These are phyloP conservation scores for Parathielavia appendiculata DNA, from an alignment of 495 filamentous ascomycete species.

Conservation along the genomic window DNA sequence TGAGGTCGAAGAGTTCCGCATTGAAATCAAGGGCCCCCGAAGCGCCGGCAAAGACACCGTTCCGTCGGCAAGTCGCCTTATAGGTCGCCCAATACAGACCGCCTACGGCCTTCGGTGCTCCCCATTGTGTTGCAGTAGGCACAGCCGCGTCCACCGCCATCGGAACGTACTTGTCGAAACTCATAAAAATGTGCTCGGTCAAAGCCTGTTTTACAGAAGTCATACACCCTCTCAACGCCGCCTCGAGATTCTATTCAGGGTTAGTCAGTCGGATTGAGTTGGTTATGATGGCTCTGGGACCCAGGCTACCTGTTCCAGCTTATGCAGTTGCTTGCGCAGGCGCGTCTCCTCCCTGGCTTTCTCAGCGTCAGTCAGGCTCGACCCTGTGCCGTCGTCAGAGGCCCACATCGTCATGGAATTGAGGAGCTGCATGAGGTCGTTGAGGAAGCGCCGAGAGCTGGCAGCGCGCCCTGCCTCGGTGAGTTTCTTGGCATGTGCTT, in stretches of 20 bases:
- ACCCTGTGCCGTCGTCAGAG: conserved; percentile 41
- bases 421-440: conserved; percentile 48
- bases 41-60: conserved; percentile 34
- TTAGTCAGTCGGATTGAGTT: conserved; percentile 1
- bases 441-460: conserved; percentile 37
- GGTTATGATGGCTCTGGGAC: conserved; percentile 17
- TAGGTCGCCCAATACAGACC: conserved; percentile 55
- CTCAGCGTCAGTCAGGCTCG: conserved; percentile 41
- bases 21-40: conserved; percentile 47
- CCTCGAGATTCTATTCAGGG: conserved; percentile 29
- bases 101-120: conserved; percentile 39
- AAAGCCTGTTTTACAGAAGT: conserved; percentile 38
- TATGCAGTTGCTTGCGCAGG: conserved; percentile 39
- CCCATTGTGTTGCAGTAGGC: conserved; percentile 47
- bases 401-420: conserved; percentile 58
- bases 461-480: conserved; percentile 43
- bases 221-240: conserved; percentile 32
- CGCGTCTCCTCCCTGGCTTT: conserved; percentile 37
- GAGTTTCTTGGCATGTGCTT: conserved; percentile 55
- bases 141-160: conserved; percentile 37
- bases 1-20: conserved; percentile 45
- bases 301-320: conserved; percentile 40
- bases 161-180: conserved; percentile 35
- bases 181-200: conserved; percentile 42
- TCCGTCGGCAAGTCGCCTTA: conserved; percentile 54